Percentiles rank a stretch among this genome's conserved stretches.
phyloP scores from a whole-genome alignment of 2,329 filamentous ascomycete species.

The Xenoacremonium recifei region DNA sequence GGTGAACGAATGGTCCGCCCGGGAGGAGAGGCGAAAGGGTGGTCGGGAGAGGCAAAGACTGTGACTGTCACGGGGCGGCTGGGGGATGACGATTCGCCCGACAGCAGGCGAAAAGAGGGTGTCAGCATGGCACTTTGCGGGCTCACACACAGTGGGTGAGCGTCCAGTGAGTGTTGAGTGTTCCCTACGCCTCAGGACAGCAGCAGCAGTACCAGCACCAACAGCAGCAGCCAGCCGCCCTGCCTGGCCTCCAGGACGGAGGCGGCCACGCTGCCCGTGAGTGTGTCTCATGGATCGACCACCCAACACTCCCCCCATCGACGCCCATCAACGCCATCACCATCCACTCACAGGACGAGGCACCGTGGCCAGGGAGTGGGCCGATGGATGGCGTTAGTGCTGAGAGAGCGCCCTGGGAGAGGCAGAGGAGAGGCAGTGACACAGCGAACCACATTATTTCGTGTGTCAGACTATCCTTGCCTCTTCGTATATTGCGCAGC shows the following conservation, averaged over 20 bases:
- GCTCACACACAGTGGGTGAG: neutral
- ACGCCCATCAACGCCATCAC: neutral
- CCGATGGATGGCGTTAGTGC: conserved; percentile 31
- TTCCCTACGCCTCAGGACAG: conserved; percentile 3
- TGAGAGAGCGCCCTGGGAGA: conserved; percentile 20
- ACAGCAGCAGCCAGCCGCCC: conserved; percentile 3
- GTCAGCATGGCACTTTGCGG: neutral
- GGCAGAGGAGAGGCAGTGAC: conserved; percentile 26
- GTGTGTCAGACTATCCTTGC: conserved; percentile 50
- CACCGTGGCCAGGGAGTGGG: conserved; percentile 23
- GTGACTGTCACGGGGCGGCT: conserved; percentile 24
- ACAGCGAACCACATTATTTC: conserved; percentile 40
- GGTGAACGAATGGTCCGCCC: neutral
- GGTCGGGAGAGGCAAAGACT: conserved; percentile 18
- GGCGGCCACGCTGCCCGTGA: conserved; percentile 1
- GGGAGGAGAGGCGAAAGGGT: conserved; percentile 12
- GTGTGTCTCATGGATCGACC: conserved; percentile 10
- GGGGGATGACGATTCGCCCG: conserved; percentile 25
- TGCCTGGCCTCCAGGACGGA: conserved; percentile 12
- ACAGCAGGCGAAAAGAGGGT: neutral
- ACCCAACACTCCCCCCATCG: neutral
- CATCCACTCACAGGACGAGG: conserved; percentile 19
- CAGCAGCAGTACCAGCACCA: conserved; percentile 26
- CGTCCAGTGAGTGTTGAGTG: too few species aligned
- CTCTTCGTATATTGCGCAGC: conserved; percentile 51